Evolutionary conservation across 1,284 basidiomycete species (phyloP), one percentile per base, ranked within the genome.

Genomic region (Sporisorium exsertum): DNA sequence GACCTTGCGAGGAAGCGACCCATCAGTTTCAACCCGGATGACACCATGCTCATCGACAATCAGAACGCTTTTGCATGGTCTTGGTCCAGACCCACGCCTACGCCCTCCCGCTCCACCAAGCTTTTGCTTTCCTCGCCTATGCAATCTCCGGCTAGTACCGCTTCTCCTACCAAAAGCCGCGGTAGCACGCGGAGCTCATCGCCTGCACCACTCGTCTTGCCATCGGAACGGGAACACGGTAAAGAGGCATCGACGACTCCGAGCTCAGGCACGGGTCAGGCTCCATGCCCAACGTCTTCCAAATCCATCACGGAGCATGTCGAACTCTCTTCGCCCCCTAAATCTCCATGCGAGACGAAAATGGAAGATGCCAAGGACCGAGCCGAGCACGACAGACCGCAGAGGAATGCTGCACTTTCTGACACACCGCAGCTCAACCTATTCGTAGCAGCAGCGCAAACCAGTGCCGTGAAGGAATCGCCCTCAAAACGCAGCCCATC

Each of bases 21-120:
- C n/a, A 73, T 77, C 64, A 68, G 56, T 64, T 74, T 73, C 56
- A 74, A 74, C 27, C 67, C 67, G 16, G 75, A 77, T 42, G 71
- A 77, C 45, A 77, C 75, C 24, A 76, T 75, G 72, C 72, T 75
- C 9, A 29, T 71, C 9, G 64, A 75, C 27, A 64, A 67, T 18
- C 62, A 66, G 35, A 32, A 26, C 22, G 50, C 47, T 2, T 46
- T 46, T 26, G 64, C 56, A 3, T 75, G 72, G 72, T 64, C 67
- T 10, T 60, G 56, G 56, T 33, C 50, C 32, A 60, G 54, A 24
- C 53, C 72, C 0, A 62, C 72, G 2, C 67, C 72, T 1, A 70
- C 67, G 3, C 67, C 53, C 5, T 26, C 51, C 2, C 50, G 58
- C 20, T 26, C 47, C 5, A 26, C 7, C 22, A 35, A 56, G 26